Evolutionary conservation across 257 asterid genomes (phyloP).

Genomic region (Solanum bulbocastanum): DNA sequence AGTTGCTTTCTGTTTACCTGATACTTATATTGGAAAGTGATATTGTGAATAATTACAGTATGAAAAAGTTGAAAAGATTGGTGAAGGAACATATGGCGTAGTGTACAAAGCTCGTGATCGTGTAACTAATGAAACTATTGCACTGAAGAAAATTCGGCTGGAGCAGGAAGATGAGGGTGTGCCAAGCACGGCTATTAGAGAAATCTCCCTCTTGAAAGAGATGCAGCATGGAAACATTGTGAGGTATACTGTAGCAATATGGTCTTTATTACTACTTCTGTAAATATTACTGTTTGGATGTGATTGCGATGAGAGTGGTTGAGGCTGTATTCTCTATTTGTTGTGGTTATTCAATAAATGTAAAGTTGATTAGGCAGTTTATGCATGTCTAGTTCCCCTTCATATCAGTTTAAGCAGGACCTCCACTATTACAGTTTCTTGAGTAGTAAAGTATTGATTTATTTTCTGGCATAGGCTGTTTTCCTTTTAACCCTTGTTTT

Average conservation of each 20-base stretch:
- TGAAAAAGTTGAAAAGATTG: conserved; percentile 94
- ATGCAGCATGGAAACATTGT: conserved; percentile 95
- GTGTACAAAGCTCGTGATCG: conserved; percentile 97
- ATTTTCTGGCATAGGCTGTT: background rate
- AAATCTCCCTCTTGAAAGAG: conserved; percentile 88
- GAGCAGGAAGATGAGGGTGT: conserved; percentile 99
- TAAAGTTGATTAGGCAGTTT: background rate
- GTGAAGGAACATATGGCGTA: conserved; percentile 95
- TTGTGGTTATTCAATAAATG: background rate
- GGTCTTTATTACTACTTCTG: background rate
- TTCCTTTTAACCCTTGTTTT: background rate
- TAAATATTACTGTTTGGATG: background rate
- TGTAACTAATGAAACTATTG: conserved; percentile 76
- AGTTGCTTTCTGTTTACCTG: background rate
- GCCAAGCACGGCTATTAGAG: conserved; percentile 95
- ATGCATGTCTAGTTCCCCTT: background rate
- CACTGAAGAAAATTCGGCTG: conserved; percentile 89
- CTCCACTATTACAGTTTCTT: background rate
- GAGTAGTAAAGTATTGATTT: background rate
- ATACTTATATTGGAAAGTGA: background rate
- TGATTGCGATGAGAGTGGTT: background rate
- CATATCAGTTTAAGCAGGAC: background rate
- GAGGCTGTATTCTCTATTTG: background rate
- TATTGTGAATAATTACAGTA: conserved; percentile 36
- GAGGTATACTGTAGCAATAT: conserved; percentile 25